Evolutionary conservation across 352 stramenopile genomes (phyloP).

Genomic region (Pythium vanterpoolii): DNA sequence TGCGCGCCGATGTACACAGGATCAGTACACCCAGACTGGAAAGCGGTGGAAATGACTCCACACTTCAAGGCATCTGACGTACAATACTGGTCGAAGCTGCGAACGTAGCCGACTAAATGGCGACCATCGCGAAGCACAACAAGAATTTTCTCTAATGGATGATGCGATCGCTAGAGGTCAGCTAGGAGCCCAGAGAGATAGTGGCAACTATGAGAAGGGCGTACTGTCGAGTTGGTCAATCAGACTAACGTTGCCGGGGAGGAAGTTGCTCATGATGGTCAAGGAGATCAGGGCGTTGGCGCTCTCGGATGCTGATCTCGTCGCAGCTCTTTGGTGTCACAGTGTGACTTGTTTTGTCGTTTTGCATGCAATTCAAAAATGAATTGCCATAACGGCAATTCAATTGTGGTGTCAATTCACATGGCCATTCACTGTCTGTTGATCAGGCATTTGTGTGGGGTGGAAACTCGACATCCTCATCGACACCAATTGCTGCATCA

Average conservation of each 20-base stretch:
- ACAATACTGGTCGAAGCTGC: slow-evolving; percentile 89
- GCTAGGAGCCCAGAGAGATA: not conserved
- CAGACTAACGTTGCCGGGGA: slow-evolving; percentile 80
- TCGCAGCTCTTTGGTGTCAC: not conserved
- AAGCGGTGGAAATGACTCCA: not conserved
- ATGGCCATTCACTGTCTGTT: not conserved
- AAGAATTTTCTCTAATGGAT: slow-evolving; percentile 72
- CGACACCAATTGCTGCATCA: slow-evolving; percentile 24
- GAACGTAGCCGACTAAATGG: slow-evolving; percentile 91
- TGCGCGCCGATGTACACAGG: slow-evolving; percentile 16
- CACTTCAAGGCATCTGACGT: slow-evolving; percentile 16
- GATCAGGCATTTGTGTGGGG: slow-evolving; percentile 22
- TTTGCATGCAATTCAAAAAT: not conserved
- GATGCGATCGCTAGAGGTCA: not conserved
- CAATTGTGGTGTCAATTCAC: slow-evolving; percentile 28
- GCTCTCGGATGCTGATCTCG: not conserved
- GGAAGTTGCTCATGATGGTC: slow-evolving; percentile 60
- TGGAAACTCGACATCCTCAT: slow-evolving; percentile 21
- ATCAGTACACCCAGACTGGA: not conserved
- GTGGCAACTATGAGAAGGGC: slow-evolving; percentile 4
- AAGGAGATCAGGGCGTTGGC: not conserved
- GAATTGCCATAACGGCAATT: slow-evolving; percentile 2
- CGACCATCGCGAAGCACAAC: slow-evolving; percentile 95
- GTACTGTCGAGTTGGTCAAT: slow-evolving; percentile 83
- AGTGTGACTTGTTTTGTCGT: not conserved